Percentiles rank a stretch among this genome's conserved stretches.
These are phyloP conservation scores for Miamiensis avidus DNA, from an alignment of 169 alveolate genomes.

Conservation along the genomic window DNA sequence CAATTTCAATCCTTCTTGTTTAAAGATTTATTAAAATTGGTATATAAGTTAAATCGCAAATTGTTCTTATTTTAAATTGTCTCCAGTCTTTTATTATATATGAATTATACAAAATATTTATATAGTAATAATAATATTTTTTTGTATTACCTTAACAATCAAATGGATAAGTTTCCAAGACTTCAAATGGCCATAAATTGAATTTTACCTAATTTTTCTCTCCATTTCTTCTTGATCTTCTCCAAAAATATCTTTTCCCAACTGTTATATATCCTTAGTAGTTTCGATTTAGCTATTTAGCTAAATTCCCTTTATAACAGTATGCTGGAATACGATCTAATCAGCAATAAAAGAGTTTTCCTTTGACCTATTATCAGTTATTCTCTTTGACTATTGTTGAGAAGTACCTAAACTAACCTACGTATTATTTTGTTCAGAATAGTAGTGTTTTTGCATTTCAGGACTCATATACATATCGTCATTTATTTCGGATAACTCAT, in stretches of 20 bases:
- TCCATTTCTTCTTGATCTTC: slow-evolving; percentile 31
- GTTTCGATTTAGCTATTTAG: too few relatives aligned
- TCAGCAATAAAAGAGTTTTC: slow-evolving; percentile 11
- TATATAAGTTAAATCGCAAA: slow-evolving; percentile 76
- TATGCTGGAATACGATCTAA: slow-evolving; percentile 10
- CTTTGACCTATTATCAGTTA: neutral
- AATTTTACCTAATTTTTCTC: slow-evolving; percentile 41
- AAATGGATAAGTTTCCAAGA: slow-evolving; percentile 46
- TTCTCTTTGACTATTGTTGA: neutral
- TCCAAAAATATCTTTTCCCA: slow-evolving; percentile 28
- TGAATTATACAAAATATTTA: slow-evolving; percentile 33
- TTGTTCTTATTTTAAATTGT: slow-evolving; percentile 75
- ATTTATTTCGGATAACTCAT: too few relatives aligned
- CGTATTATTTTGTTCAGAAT: neutral
- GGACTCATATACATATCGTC: too few relatives aligned
- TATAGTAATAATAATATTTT: slow-evolving; percentile 1
- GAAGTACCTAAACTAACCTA: neutral
- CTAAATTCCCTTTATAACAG: neutral
- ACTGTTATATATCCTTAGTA: neutral
- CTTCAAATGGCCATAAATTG: slow-evolving; percentile 39
- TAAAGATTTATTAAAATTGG: slow-evolving; percentile 73
- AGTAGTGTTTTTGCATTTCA: too few relatives aligned
- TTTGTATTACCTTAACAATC: slow-evolving; percentile 18
- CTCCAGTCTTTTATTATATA: slow-evolving; percentile 72
- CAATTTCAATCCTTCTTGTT: slow-evolving; percentile 57